A percentile compares a stretch with the other conserved stretches of the same genome.
Evolutionary conservation across 805 yeast genomes (phyloP).

Genomic region (Lipomyces sp.): DNA sequence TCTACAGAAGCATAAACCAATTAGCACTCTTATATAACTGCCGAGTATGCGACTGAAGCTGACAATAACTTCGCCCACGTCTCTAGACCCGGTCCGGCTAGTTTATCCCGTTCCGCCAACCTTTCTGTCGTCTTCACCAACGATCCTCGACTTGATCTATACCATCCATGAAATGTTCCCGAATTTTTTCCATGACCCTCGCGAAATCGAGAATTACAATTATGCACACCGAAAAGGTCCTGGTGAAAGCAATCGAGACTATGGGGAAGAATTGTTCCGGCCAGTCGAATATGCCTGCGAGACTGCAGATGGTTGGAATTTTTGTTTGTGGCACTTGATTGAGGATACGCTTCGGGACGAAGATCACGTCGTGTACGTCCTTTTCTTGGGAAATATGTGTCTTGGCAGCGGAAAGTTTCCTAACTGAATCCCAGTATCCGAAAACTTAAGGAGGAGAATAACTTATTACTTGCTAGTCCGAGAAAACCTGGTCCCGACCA

Average conservation of each 20-base stretch:
- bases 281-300: conserved; percentile 15
- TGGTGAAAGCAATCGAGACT: not conserved
- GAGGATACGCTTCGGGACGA: conserved; percentile 16
- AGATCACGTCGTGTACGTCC: conserved; percentile 15
- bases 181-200: conserved; percentile 12
- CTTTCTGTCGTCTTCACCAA: conserved; percentile 1
- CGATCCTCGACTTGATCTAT: conserved; percentile 19
- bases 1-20: too few relatives aligned
- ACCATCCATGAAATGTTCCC: conserved; percentile 20
- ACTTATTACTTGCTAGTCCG: not conserved
- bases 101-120: conserved; percentile 16
- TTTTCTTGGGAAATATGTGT: too few relatives aligned
- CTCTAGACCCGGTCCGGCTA: conserved; percentile 8
- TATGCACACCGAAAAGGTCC: not conserved
- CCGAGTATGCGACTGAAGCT: conserved; percentile 1
- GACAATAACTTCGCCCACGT: conserved; percentile 7
- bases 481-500: not conserved
- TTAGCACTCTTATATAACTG: not conserved
- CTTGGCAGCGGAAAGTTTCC: too few relatives aligned
- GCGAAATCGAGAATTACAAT: not conserved
- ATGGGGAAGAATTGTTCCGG: not conserved
- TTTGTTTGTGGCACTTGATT: conserved; percentile 18
- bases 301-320: conserved; percentile 20
- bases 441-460: not conserved
- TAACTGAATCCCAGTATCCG: not conserved